These are phyloP conservation scores for Candida adriatica DNA, from an alignment of 805 yeast species.

Conservation along the genomic window DNA sequence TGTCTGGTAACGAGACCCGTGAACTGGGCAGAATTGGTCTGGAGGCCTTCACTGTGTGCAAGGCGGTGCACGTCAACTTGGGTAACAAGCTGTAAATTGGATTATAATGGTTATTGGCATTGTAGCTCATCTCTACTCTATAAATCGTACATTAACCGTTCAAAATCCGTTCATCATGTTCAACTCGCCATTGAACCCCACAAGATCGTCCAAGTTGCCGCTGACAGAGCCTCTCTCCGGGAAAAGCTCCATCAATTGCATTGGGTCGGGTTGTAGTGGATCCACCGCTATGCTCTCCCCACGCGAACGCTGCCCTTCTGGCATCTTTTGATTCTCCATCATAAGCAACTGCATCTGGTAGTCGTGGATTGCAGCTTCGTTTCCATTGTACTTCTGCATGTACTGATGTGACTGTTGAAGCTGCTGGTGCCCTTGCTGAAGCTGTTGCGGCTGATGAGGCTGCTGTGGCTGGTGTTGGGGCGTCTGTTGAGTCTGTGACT, in stretches of 20 bases:
- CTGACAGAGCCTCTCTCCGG: conserved; percentile 6
- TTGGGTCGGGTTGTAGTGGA: conserved; percentile 23
- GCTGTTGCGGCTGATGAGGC: conserved; percentile 2
- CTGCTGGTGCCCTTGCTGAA: conserved; percentile 3
- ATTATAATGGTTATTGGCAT: background rate
- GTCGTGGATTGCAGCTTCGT: conserved; percentile 57
- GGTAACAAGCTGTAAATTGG: conserved; percentile 24
- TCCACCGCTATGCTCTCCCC: conserved; percentile 16
- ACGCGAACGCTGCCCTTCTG: conserved; percentile 1
- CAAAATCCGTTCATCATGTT: conserved; percentile 9
- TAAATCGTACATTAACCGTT: no score
- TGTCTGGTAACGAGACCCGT: conserved; percentile 55
- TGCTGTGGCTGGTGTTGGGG: no score
- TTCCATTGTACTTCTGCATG: conserved; percentile 16
- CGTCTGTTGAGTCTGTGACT: no score
- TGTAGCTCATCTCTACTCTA: no score
- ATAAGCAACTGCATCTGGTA: conserved; percentile 75
- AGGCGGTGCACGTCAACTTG: conserved; percentile 66
- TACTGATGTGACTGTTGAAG: conserved; percentile 2
- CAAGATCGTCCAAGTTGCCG: conserved; percentile 7
- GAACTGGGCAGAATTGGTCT: conserved; percentile 65
- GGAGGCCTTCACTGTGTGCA: conserved; percentile 54
- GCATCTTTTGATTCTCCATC: conserved; percentile 59
- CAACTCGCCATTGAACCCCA: conserved; percentile 11
- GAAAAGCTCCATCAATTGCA: conserved; percentile 20